Percentiles rank a stretch among this genome's conserved stretches.
Evolutionary conservation across 106 monocot species (phyloP).

Genomic region (Ottelia alismoides): DNA sequence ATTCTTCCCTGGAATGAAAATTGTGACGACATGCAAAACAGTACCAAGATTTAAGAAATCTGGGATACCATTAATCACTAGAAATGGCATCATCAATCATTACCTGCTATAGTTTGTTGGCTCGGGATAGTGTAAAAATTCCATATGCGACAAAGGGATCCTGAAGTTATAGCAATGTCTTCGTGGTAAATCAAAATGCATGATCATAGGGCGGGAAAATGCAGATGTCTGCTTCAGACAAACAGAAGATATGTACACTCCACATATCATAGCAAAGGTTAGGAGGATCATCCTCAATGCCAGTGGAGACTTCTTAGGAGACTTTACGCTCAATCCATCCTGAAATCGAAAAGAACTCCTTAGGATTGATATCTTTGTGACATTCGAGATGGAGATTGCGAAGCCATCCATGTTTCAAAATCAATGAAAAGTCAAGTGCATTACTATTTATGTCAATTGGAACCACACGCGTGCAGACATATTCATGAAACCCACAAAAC

Average conservation of each 20-base stretch:
- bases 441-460: neutral
- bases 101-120: constrained; percentile 21
- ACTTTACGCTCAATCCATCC: constrained; percentile 29
- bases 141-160: constrained; percentile 15
- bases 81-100: neutral
- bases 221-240: constrained; percentile 28
- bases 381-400: too few species aligned
- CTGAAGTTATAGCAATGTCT: constrained; percentile 17
- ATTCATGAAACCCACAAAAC: too few species aligned
- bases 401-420: neutral
- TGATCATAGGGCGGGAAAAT: constrained; percentile 3
- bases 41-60: too few species aligned
- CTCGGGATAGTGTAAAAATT: constrained; percentile 17
- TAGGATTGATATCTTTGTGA: too few species aligned
- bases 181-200: constrained; percentile 2
- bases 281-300: constrained; percentile 31
- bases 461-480: neutral
- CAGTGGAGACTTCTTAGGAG: constrained; percentile 30
- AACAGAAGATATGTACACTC: constrained; percentile 37
- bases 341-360: too few species aligned
- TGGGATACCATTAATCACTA: too few species aligned
- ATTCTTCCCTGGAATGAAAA: constrained; percentile 22
- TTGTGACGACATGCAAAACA: too few species aligned
- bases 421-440: neutral
- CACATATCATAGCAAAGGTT: constrained; percentile 32